Conservation (phyloP, 2,329 filamentous ascomycete species). For the Dothideomycetes sp. region DNA sequence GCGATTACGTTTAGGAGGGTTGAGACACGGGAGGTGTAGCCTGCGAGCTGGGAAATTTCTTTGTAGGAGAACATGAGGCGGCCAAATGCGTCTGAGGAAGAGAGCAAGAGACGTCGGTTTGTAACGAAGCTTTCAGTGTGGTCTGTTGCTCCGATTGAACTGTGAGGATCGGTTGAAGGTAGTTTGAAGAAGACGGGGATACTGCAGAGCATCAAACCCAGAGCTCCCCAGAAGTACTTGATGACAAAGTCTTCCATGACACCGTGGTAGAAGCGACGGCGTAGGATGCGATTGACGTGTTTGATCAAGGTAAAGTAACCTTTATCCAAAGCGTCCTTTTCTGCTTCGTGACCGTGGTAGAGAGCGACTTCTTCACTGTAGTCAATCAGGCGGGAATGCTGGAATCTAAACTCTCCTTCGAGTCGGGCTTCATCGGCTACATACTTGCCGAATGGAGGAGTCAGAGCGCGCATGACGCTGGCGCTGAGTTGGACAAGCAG, state of each 20-base stretch:
- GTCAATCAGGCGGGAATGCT: slow-evolving; percentile 89
- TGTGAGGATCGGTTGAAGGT: slow-evolving; percentile 57
- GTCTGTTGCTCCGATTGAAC: slow-evolving; percentile 26
- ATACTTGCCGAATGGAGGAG: slow-evolving; percentile 93
- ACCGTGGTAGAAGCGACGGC: slow-evolving; percentile 89
- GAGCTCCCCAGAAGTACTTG: slow-evolving; percentile 97
- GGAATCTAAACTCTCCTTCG: slow-evolving; percentile 93
- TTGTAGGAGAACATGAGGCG: slow-evolving; percentile 97
- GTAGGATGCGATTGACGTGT: slow-evolving; percentile 92
- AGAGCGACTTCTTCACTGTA: slow-evolving; percentile 92
- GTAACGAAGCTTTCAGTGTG: slow-evolving; percentile 65
- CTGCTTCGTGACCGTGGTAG: slow-evolving; percentile 82
- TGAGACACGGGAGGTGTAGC: slow-evolving; percentile 87
- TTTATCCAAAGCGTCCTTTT: slow-evolving; percentile 95
- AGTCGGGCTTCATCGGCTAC: slow-evolving; percentile 91
- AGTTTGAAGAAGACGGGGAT: slow-evolving; percentile 94
- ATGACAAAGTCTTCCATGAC: slow-evolving; percentile 99
- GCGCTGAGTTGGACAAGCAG: slow-evolving; percentile 88
- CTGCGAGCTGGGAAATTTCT: slow-evolving; percentile 90
- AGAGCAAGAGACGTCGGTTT: slow-evolving; percentile 82
- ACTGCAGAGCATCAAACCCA: slow-evolving; percentile 85
- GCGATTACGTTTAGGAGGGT: slow-evolving; percentile 88
- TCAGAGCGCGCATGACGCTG: slow-evolving; percentile 84
- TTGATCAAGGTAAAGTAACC: slow-evolving; percentile 99
- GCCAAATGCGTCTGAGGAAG: slow-evolving; percentile 90